Evolutionary conservation across 495 filamentous ascomycete genomes (phyloP).

Genomic region (Penicillium coffeae): DNA sequence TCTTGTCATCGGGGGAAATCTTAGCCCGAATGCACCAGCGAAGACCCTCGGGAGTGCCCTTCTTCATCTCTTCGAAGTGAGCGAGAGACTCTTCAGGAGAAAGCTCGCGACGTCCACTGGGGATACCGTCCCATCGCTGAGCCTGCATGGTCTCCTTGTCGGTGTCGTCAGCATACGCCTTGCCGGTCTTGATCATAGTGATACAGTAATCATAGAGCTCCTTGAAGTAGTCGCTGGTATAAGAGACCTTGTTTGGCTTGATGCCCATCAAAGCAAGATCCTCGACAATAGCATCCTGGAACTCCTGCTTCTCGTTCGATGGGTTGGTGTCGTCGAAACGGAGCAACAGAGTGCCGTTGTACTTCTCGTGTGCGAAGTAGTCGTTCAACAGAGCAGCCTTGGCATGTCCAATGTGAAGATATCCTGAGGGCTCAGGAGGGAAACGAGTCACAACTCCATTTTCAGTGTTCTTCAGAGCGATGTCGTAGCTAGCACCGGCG

Average conservation of each 20-base stretch:
- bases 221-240: constrained; percentile 89
- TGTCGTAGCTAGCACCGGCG: constrained; percentile 85
- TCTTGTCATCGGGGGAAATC: constrained; percentile 76
- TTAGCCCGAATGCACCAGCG: constrained; percentile 87
- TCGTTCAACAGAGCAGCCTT: constrained; percentile 91
- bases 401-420: constrained; percentile 90
- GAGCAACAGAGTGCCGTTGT: constrained; percentile 76
- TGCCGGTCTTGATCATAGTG: constrained; percentile 73
- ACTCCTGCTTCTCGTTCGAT: constrained; percentile 88
- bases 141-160: constrained; percentile 79
- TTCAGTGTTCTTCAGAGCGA: constrained; percentile 80
- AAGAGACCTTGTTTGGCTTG: constrained; percentile 70
- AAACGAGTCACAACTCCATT: constrained; percentile 93
- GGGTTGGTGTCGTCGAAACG: constrained; percentile 95
- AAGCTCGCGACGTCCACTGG: constrained; percentile 72
- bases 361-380: constrained; percentile 88
- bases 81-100: constrained; percentile 74
- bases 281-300: constrained; percentile 81
- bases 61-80: constrained; percentile 86
- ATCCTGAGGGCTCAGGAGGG: constrained; percentile 93
- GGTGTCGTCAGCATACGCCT: constrained; percentile 89
- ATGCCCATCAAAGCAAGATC: constrained; percentile 85
- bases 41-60: constrained; percentile 67
- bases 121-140: constrained; percentile 71
- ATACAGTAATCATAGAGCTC: constrained; percentile 76